Evolutionary conservation across 2,329 filamentous ascomycete genomes (phyloP), one percentile per base, ranked within the genome.

Genomic region (Claviceps humidiphila): DNA sequence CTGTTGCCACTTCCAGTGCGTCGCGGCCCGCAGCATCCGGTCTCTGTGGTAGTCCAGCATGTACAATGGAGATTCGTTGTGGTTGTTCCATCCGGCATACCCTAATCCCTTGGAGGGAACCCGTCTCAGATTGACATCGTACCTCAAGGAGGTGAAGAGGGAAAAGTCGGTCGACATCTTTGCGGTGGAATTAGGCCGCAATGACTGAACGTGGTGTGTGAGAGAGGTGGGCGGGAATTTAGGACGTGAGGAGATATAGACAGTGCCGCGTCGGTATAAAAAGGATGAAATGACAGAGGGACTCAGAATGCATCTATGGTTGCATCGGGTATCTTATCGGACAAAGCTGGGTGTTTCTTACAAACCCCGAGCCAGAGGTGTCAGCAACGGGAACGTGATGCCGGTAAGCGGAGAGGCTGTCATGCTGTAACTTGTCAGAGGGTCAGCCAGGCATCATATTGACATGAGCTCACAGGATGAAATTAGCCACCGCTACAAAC

Each of bases 11-110:
- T 66, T 61, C 71, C 78, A 85, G 57, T 82, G 63, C 5, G 60
- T 64, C 5, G 80, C 80, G 14, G 80, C 81, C 53, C 71, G 76
- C n/a, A 89, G 72, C 63, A 95, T 77, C 51, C 89, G 84, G 63
- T 90, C 85, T 46, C 81, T 79, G 65, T 95, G 89, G 58, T 84
- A 83, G 53, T 81, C 74, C 16, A 93, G 76, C 75, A 94, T 88
- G 66, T 94, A 94, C 59, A 88, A 82, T 0, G 83, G 78, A 8
- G 81, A 86, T 6, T 70, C 62, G 26, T 71, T 67, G 26, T 61
- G 57, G 58, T 70, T 73, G 60, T 81, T 82, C 69, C 74, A 83
- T 17, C 72, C 77, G 42, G 71, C 66, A 55, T 73, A 61, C 37
- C 60, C 54, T 37, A 71, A 63, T 1, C 63, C 64, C 38, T 61